These are phyloP conservation scores for Biscutella laevigata DNA, from an alignment of 441 rosid genomes.

Conservation along the genomic window DNA sequence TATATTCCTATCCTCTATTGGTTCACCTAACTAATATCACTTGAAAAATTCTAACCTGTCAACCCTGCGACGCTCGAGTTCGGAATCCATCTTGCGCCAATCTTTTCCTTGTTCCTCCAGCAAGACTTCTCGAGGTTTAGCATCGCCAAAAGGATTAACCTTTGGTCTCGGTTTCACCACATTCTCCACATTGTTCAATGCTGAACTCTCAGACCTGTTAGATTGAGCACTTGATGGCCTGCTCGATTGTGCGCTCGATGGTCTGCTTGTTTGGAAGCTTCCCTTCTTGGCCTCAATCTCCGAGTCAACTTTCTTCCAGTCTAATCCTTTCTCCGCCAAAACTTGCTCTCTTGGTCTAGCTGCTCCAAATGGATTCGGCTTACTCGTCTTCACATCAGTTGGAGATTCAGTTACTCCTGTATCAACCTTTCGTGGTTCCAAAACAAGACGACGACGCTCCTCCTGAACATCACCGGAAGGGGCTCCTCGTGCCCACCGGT, in stretches of 20 bases:
- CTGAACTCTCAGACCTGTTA: slow-evolving; percentile 58
- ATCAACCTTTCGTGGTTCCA: slow-evolving; percentile 60
- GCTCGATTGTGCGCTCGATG: slow-evolving; percentile 36
- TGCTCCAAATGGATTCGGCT: slow-evolving; percentile 75
- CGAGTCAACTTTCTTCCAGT: slow-evolving; percentile 71
- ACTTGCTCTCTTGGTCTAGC: slow-evolving; percentile 95
- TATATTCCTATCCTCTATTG: background rate
- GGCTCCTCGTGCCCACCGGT: slow-evolving; percentile 57
- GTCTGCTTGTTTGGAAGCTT: slow-evolving; percentile 57
- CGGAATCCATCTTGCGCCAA: slow-evolving; percentile 89
- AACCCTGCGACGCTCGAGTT: slow-evolving; percentile 74
- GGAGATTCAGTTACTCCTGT: slow-evolving; percentile 27
- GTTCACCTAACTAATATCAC: slow-evolving; percentile 1
- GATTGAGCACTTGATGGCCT: slow-evolving; percentile 96
- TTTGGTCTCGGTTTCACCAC: slow-evolving; percentile 61
- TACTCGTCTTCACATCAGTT: slow-evolving; percentile 39
- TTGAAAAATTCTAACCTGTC: slow-evolving; percentile 36
- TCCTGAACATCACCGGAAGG: slow-evolving; percentile 42
- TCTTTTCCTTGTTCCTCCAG: slow-evolving; percentile 82
- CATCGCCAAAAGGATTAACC: slow-evolving; percentile 92
- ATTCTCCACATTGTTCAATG: slow-evolving; percentile 50
- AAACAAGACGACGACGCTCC: slow-evolving; percentile 61
- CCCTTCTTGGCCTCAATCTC: slow-evolving; percentile 71
- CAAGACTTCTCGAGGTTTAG: slow-evolving; percentile 90
- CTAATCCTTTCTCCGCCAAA: slow-evolving; percentile 88